Conservation (phyloP, 495 filamentous ascomycete species). For the Staphylotrichum longicolle region DNA sequence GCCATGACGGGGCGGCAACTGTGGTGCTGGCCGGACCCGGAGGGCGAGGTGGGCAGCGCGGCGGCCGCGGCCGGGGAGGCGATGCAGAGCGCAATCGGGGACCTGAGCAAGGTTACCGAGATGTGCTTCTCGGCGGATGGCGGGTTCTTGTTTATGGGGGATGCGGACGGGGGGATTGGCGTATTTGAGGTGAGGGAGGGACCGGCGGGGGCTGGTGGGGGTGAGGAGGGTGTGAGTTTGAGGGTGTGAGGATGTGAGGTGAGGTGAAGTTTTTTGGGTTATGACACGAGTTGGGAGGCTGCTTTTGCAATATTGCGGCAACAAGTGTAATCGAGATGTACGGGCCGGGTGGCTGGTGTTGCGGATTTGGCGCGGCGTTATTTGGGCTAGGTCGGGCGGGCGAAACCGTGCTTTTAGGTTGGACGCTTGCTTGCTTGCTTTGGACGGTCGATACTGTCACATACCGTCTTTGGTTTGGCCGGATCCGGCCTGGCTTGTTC, state of each 20-base stretch:
- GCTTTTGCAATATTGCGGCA: too few relatives aligned
- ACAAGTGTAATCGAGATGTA: too few relatives aligned
- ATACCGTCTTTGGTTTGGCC: too few relatives aligned
- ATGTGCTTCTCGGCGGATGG: conserved; percentile 36
- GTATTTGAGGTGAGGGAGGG: conserved; percentile 36
- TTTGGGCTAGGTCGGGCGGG: too few relatives aligned
- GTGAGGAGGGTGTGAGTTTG: neutral
- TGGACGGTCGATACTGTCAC: too few relatives aligned
- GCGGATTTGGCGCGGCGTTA: too few relatives aligned
- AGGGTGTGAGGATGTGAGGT: conserved; percentile 3
- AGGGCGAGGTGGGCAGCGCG: conserved; percentile 16
- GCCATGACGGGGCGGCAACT: conserved; percentile 34
- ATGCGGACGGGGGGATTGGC: conserved; percentile 28
- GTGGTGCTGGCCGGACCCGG: conserved; percentile 41
- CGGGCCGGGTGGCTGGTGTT: too few relatives aligned
- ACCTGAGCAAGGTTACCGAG: conserved; percentile 33
- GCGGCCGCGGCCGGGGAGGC: conserved; percentile 22
- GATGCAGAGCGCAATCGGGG: conserved; percentile 28
- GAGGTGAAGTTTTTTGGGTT: neutral
- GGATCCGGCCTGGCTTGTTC: too few relatives aligned
- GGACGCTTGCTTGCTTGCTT: too few relatives aligned
- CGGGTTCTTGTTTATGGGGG: conserved; percentile 36
- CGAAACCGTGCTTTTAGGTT: too few relatives aligned
- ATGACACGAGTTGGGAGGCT: too few relatives aligned
- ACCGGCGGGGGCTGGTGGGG: neutral